Conservation (phyloP, 768 basidiomycete genomes). For the Tephrocybe rancida region DNA sequence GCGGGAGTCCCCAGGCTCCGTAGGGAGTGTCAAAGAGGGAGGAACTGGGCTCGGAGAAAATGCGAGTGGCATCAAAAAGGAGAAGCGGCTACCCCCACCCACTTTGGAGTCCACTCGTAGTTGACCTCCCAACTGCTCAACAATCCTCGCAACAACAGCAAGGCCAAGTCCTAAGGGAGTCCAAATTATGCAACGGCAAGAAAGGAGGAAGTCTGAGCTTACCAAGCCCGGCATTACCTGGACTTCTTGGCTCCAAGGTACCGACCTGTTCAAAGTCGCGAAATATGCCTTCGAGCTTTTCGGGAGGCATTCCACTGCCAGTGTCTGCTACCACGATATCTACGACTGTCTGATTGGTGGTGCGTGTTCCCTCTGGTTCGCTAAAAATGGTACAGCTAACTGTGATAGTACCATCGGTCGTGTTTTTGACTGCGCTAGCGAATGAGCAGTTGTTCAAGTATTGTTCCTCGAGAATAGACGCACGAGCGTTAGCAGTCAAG, state of each 20-base stretch:
- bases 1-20: conserved; percentile 20
- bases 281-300: conserved; percentile 76
- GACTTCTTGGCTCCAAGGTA: conserved; percentile 40
- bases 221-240: conserved; percentile 50
- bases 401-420: conserved; percentile 57
- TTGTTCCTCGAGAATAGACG: conserved; percentile 27
- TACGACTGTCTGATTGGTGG: conserved; percentile 51
- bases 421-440: conserved; percentile 65
- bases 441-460: too few species aligned
- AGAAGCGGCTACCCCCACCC: conserved; percentile 71
- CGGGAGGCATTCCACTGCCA: conserved; percentile 67
- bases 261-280: conserved; percentile 82
- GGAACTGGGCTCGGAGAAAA: conserved; percentile 27
- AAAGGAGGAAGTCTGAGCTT: conserved; percentile 11
- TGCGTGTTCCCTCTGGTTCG: conserved; percentile 53
- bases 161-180: conserved; percentile 60
- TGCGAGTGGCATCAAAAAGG: conserved; percentile 67
- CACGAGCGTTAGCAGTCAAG: conserved; percentile 74
- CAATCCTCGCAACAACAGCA: conserved; percentile 80
- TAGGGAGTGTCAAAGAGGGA: conserved; percentile 16
- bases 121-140: conserved; percentile 78
- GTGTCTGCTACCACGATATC: conserved; percentile 76
- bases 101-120: conserved; percentile 75
- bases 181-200: not conserved
- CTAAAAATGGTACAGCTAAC: conserved; percentile 55